These are phyloP conservation scores for Kazachstania sp. DNA, from an alignment of 1,139 yeast genomes.

Conservation along the genomic window DNA sequence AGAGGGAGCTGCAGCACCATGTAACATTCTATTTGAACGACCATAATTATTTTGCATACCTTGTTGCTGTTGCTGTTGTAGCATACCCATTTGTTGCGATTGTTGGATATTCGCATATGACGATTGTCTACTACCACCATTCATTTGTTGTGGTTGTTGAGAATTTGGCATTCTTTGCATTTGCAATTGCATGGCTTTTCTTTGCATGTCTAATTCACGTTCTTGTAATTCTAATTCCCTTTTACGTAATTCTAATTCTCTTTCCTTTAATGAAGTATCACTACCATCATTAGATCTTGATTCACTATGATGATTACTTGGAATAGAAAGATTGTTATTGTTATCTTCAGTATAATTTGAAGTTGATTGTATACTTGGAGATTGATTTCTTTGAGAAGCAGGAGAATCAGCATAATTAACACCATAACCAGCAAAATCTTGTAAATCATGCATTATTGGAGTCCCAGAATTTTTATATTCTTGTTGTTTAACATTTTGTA, in stretches of 20 bases:
- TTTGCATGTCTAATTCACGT: constrained; percentile 35
- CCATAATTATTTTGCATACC: constrained; percentile 2
- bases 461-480: constrained; percentile 24
- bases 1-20: constrained; percentile 22
- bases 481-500: constrained; percentile 4
- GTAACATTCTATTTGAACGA: constrained; percentile 20
- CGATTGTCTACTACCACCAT: constrained; percentile 17
- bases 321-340: not conserved
- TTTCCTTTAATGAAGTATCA: constrained; percentile 19
- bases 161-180: constrained; percentile 5
- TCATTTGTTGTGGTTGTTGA: constrained; percentile 3
- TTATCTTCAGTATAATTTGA: not conserved
- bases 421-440: constrained; percentile 28
- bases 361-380: not conserved
- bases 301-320: not conserved
- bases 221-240: constrained; percentile 40
- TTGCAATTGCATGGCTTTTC: constrained; percentile 25
- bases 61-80: not conserved
- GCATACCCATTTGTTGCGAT: not conserved
- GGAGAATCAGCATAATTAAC: constrained; percentile 27
- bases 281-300: constrained; percentile 3
- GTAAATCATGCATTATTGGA: constrained; percentile 27
- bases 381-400: not conserved
- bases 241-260: constrained; percentile 38
- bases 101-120: constrained; percentile 21